Base-by-base conservation (phyloP, 1,284 basidiomycete species). In the Cutaneotrichosporon sp. region DNA sequence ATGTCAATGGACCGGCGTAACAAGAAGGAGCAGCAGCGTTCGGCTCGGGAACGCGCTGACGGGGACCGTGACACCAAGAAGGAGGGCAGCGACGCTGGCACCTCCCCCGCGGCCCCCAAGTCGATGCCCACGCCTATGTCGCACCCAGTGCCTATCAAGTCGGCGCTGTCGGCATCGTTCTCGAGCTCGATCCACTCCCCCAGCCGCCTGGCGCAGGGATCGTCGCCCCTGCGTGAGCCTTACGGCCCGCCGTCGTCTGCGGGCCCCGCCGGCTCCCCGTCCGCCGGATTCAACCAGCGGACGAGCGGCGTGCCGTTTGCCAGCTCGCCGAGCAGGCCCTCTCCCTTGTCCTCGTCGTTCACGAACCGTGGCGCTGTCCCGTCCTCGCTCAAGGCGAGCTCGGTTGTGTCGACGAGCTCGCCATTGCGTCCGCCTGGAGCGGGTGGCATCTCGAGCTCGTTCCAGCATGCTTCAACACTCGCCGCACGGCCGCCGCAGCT, bases 1-100 rank as follows among this genome's bases (percentile, higher is more conserved):
- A 80, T 94, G 87, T 87, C 90, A 13, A 97, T 97, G 92, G 96
- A 99, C 78, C 84, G 95, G 70, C 96, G 97, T 84, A 98, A 99
- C 83, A 98, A 98, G 85, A 93, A 96, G 75, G 90, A 91, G 11
- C 92, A 93, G 0, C 95, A 97, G 75, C 83, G 86, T 50, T 89
- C 86, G 30, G 81, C 84, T 7, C 70, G 74, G 16, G 76, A 75
- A 49, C 55, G 66, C 14, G 61, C 66, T 47, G 69, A 67, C 26
- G 58, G 36, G 21, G 42, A 56, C n/a, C 26, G 63, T 32, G 58
- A 60, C 16, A 21, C 56, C 16, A 52, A 40, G 58, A 31, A 22
- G 30, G 56, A 56, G 46, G 61, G 40, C 58, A 63, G 63, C 49
- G 58, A 62, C 42, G 58, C 63, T 18, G 59, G 58, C 58, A 64